Base-by-base conservation (phyloP, 2,329 filamentous ascomycete genomes). In the Colletotrichum acutatum region DNA sequence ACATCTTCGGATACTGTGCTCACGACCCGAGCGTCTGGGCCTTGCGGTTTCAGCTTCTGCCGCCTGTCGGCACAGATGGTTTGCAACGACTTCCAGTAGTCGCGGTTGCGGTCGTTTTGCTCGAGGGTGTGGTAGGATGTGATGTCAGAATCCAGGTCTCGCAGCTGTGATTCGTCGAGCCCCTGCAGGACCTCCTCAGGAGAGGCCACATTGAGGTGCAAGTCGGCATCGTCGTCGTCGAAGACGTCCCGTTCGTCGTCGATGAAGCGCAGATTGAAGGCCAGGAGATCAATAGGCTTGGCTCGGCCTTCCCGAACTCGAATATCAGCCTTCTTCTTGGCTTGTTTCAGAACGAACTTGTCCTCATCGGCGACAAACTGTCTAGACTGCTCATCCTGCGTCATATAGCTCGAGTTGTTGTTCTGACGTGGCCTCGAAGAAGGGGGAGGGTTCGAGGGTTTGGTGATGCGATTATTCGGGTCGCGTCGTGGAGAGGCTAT, bases 321-420 rank as follows among this genome's bases (percentile, higher is more conserved):
- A 77, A 99, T 97, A 76, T 95, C 94, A 54, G 97, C 96, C 86
- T 98, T 98, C 86, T 97, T 98, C 88, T 98, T 99, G 59, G 96
- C 93, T 84, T 99, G 97, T 83, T 95, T 95, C 79, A 99, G 86
- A 69, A 98, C 97, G 79, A 99, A 99, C 76, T 93, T 92, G 85
- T 99, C 97, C 82, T 99, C 97, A 78, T 97, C 94, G 65, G 96
- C 94, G 24, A 98, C 94, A 88, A 97, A 99, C 79, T 93, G 89
- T 30, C 91, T 88, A 76, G 92, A 93, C 79, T 95, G 92, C 79
- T 95, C 92, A 78, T 95, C 93, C 80, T 95, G 90, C 71, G 92
- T 93, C 74, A 94, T 83, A 77, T 88, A 89, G 66, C 80, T 82
- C n/a, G 82, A 77, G 46, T 77, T 66, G 74, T 80, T 63, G 78